A percentile compares a stretch with the other conserved stretches of the same genome.
phyloP scores from a whole-genome alignment of 2,329 filamentous ascomycete genomes.

The Colletotrichum brevisporum region DNA sequence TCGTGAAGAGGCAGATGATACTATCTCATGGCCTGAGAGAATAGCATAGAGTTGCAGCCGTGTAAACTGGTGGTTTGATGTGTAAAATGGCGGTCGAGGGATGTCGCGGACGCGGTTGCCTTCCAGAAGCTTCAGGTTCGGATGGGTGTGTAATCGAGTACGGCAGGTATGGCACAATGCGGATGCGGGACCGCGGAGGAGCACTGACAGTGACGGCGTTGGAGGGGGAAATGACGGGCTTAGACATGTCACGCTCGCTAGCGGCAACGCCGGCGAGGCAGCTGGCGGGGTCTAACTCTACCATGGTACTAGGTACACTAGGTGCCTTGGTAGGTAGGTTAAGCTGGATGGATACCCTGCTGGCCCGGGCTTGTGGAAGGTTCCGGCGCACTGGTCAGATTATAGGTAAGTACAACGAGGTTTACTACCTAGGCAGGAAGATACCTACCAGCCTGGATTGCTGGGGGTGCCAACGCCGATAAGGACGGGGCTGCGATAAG shows the following conservation, averaged over 20 bases:
- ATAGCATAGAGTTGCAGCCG: background rate
- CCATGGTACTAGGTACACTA: background rate
- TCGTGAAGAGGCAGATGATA: background rate
- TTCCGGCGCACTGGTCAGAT: slow-evolving; percentile 26
- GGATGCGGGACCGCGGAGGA: slow-evolving; percentile 5
- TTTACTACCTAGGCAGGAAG: background rate
- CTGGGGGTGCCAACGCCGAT: slow-evolving; percentile 14
- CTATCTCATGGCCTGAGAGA: slow-evolving; percentile 24
- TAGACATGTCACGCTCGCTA: background rate
- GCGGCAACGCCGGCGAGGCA: background rate
- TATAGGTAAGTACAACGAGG: no score
- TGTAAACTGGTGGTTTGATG: background rate
- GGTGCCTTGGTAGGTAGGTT: background rate
- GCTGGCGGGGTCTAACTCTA: slow-evolving; percentile 18
- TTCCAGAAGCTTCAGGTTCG: slow-evolving; percentile 42
- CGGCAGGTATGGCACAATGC: background rate
- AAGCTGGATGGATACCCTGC: background rate
- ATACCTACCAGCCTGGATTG: background rate
- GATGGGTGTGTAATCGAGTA: slow-evolving; percentile 38
- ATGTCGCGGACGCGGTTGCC: slow-evolving; percentile 27
- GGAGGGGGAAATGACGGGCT: slow-evolving; percentile 34
- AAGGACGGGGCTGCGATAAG: slow-evolving; percentile 21
- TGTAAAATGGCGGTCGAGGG: background rate
- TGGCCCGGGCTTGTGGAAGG: slow-evolving; percentile 34
- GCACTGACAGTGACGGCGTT: slow-evolving; percentile 18